Conservation (phyloP, 345 rosid genomes). For the Moricandia arvensis region DNA sequence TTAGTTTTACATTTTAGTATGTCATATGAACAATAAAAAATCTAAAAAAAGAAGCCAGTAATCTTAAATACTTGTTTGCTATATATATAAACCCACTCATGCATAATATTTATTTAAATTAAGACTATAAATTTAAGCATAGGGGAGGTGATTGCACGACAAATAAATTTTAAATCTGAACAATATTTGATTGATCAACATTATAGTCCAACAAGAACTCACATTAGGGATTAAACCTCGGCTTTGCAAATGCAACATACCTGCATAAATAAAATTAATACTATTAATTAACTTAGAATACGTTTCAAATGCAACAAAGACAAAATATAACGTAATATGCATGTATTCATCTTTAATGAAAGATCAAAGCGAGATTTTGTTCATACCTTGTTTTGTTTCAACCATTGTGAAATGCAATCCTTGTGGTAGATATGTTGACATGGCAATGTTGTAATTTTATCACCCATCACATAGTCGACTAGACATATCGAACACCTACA, state of each 20-base stretch:
- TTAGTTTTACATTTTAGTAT: too few relatives aligned
- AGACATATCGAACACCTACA: conserved; percentile 33
- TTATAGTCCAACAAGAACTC: neutral
- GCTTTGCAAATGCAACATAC: conserved; percentile 31
- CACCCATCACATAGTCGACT: conserved; percentile 4
- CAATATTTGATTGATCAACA: neutral
- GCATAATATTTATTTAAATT: neutral
- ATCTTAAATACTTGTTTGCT: too few relatives aligned
- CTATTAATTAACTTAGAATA: neutral
- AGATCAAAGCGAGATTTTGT: neutral
- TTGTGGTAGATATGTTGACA: conserved; percentile 34
- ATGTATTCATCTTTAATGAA: neutral
- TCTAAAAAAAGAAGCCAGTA: too few relatives aligned
- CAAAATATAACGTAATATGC: neutral
- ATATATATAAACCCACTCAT: neutral
- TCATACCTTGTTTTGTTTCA: conserved; percentile 14
- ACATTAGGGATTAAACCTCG: conserved; percentile 11
- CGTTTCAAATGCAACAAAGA: neutral
- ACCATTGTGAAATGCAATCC: conserved; percentile 29
- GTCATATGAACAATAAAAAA: too few relatives aligned
- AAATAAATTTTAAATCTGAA: too few relatives aligned
- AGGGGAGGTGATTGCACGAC: neutral
- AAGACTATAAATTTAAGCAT: neutral
- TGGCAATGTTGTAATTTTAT: conserved; percentile 14
- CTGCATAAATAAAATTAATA: neutral